phyloP scores from a whole-genome alignment of 169 alveolate species.

The Plasmodium vivax region DNA sequence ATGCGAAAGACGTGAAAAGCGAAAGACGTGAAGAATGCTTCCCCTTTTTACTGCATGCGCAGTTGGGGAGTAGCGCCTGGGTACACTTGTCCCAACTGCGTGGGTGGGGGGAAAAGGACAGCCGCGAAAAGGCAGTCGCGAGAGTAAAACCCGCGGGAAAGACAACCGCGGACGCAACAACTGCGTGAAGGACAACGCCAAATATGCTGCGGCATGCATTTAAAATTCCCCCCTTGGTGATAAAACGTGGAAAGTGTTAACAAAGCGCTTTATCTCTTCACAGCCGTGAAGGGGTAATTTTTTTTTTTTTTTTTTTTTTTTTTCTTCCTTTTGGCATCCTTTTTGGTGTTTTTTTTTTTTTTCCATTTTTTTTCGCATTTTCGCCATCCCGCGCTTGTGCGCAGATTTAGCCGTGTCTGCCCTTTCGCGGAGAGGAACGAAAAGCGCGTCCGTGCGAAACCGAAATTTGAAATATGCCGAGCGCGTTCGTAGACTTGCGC shows the following conservation, averaged over 20 bases:
- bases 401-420: not conserved
- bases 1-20: too few relatives aligned
- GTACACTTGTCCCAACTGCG: not conserved
- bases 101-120: not conserved
- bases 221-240: not conserved
- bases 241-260: not conserved
- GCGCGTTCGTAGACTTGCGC: not conserved
- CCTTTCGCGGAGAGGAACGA: not conserved
- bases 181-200: not conserved
- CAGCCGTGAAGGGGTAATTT: not conserved
- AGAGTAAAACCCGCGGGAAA: not conserved
- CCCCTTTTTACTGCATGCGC: not conserved
- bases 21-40: not conserved
- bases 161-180: not conserved
- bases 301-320: too few relatives aligned
- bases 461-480: not conserved
- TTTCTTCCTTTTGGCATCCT: not conserved
- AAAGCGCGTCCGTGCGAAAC: not conserved
- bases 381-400: not conserved
- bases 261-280: not conserved
- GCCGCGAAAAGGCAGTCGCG: not conserved
- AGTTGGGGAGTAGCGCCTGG: not conserved
- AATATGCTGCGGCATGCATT: not conserved
- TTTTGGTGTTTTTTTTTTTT: not conserved
- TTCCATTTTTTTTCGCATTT: not conserved